Evolutionary conservation across 176 grass and related monocot genomes (phyloP), one percentile per base, ranked within the genome.

Genomic region (Musa troglodytarum): DNA sequence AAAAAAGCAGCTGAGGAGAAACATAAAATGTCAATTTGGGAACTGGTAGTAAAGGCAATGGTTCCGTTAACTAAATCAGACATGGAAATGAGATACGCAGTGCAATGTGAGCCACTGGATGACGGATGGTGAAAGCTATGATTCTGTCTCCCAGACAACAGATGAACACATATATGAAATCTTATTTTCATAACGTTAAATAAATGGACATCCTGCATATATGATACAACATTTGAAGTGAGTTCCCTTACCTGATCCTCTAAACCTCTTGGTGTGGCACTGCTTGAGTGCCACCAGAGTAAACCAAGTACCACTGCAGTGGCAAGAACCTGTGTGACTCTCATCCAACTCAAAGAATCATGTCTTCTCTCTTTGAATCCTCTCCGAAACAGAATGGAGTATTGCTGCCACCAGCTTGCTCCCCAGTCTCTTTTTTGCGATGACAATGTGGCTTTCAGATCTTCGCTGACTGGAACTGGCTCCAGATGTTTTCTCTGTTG

Each of bases 271-370:
- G 65, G 79, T 59, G 85, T 90, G 65, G 79, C 70, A 63, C 76
- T 74, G 76, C 79, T 82, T 66, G 89, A 90, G 54, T 4, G 93
- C 93, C 93, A 96, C 89, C 93, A 96, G 43, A 92, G 81, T 73
- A 96, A 78, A 61, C 93, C 89, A 65, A 92, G 89, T 79, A 96
- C 90, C 75, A 92, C n/a, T 10, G 93, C 88, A 7, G 87, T 96
- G 50, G 93, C 89, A 81, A 92, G 80, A 83, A 96, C 93, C 76
- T 96, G 93, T 59, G 83, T 92, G 72, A 96, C 90, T 84, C 89
- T 96, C 93, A 96, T 90, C 93, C 89, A 96, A 54, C 93, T 96
- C 77, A 92, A 84, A 80, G 92, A 96, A 78, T 96, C 93, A 53
- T 96, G 87, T 9, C 85, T 79, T 28, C 93, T 86, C 83, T 92